phyloP scores from a whole-genome alignment of 2,329 filamentous ascomycete genomes.

The Corniculantispora saksenae region DNA sequence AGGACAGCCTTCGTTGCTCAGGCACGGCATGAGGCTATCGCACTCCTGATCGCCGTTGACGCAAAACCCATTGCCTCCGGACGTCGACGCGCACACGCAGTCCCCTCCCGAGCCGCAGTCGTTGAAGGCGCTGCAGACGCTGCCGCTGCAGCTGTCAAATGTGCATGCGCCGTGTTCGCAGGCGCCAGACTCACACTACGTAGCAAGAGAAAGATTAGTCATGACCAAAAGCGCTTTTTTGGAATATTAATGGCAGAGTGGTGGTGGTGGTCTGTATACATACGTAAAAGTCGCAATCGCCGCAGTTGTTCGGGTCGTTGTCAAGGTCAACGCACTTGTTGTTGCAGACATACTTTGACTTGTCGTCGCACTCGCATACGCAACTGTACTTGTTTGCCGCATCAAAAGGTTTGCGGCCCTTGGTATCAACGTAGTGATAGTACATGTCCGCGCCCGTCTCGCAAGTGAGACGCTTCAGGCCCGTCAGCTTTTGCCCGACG shows the following conservation, averaged over 20 bases:
- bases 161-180: constrained; percentile 15
- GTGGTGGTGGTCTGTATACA: no score
- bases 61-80: constrained; percentile 13
- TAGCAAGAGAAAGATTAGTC: background rate
- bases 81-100: constrained; percentile 15
- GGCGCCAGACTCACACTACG: constrained; percentile 11
- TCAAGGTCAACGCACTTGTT: constrained; percentile 15
- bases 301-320: constrained; percentile 15
- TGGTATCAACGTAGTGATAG: constrained; percentile 4
- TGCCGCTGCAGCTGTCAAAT: constrained; percentile 7
- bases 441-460: constrained; percentile 4
- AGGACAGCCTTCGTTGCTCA: constrained; percentile 3
- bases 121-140: constrained; percentile 4
- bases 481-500: background rate
- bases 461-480: constrained; percentile 3
- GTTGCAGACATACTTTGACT: constrained; percentile 9
- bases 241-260: no score
- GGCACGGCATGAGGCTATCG: background rate
- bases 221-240: no score
- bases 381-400: constrained; percentile 8
- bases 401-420: constrained; percentile 1
- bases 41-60: constrained; percentile 12
- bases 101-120: constrained; percentile 6
- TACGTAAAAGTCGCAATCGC: constrained; percentile 13
- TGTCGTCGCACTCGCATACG: constrained; percentile 13